These are phyloP conservation scores for Vitis rupestris DNA, from an alignment of 164 flowering plant genomes.

Conservation along the genomic window DNA sequence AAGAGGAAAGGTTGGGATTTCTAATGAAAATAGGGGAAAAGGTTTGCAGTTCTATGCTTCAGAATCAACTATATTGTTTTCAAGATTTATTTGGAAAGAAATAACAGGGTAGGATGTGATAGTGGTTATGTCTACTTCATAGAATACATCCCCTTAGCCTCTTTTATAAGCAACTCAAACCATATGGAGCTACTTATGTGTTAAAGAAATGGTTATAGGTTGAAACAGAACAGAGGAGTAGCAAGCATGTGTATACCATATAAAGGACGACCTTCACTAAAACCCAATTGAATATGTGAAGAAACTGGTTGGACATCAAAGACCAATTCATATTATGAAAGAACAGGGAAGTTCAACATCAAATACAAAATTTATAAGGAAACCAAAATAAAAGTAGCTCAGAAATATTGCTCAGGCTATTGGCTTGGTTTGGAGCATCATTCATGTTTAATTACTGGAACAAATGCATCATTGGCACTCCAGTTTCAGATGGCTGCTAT, in stretches of 20 bases:
- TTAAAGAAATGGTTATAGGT: too few relatives aligned
- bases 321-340: not conserved
- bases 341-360: not conserved
- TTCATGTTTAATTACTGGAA: too few relatives aligned
- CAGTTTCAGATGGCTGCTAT: too few relatives aligned
- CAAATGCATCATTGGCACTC: too few relatives aligned
- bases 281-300: too few relatives aligned
- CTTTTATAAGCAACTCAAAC: not conserved
- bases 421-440: too few relatives aligned
- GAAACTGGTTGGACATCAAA: too few relatives aligned
- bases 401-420: too few relatives aligned
- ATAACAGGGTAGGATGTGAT: constrained; percentile 3
- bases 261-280: too few relatives aligned
- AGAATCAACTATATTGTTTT: not conserved
- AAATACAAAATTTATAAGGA: not conserved
- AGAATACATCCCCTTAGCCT: not conserved
- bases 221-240: too few relatives aligned
- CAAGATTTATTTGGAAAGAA: not conserved
- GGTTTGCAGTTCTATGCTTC: constrained; percentile 25
- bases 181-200: not conserved
- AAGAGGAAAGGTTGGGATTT: constrained; percentile 25
- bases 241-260: too few relatives aligned
- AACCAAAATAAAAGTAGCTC: not conserved
- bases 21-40: constrained; percentile 23
- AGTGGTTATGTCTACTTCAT: not conserved